A percentile compares a stretch with the other conserved stretches of the same genome.
Evolutionary conservation across 129 eudicot species (phyloP).

Genomic region (Kitagawia praeruptora): DNA sequence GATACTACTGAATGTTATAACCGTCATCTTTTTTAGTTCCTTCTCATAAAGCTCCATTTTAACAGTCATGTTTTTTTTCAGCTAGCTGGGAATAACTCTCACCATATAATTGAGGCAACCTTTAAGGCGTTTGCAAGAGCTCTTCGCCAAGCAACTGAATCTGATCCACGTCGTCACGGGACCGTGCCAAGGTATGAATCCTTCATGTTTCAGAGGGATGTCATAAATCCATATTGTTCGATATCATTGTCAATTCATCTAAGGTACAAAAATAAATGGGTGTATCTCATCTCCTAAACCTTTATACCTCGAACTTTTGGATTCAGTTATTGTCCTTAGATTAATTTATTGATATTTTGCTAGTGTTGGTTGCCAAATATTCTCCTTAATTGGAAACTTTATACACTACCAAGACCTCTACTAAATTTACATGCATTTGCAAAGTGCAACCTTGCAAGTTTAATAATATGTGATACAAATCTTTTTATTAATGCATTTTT

Average conservation of each 20-base stretch:
- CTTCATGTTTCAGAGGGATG: background rate
- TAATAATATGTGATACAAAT: background rate
- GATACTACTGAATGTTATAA: background rate
- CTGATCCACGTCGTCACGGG: conserved; percentile 71
- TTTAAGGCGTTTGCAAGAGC: conserved; percentile 98
- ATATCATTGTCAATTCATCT: background rate
- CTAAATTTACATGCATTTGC: background rate
- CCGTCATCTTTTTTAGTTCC: background rate
- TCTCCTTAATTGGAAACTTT: background rate
- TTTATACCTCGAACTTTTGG: background rate
- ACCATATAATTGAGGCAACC: conserved; percentile 97
- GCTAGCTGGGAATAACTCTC: conserved; percentile 98
- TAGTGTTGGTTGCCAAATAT: background rate
- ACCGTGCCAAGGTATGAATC: conserved; percentile 62
- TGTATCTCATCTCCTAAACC: background rate
- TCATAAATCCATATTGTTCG: background rate
- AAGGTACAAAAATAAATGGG: background rate
- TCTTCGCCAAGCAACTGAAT: conserved; percentile 92
- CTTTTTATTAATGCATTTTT: background rate
- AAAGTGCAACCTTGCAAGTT: background rate
- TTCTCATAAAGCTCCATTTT: background rate
- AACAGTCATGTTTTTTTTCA: conserved; percentile 8
- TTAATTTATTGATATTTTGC: background rate
- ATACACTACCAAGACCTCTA: background rate
- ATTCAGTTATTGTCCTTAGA: background rate